These are phyloP conservation scores for Xylaria sp. DNA, from an alignment of 2,329 filamentous ascomycete genomes.

Conservation along the genomic window DNA sequence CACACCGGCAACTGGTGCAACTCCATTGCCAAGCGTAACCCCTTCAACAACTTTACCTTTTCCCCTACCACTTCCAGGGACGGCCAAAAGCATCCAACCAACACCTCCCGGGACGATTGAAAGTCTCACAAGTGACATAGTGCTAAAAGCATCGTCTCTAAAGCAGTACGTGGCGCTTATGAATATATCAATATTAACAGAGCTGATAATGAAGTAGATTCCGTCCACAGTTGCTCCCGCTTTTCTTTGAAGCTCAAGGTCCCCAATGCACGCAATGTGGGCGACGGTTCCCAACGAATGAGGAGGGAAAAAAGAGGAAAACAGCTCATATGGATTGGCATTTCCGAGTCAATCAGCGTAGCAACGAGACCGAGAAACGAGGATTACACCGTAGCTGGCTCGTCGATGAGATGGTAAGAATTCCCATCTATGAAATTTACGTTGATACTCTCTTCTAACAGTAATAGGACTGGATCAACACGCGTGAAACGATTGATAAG, in stretches of 20 bases:
- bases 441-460: conserved; percentile 44
- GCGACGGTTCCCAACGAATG: conserved; percentile 81
- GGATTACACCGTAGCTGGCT: conserved; percentile 96
- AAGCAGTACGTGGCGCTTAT: conserved; percentile 69
- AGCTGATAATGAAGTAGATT: conserved; percentile 60
- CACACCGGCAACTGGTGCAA: conserved; percentile 39
- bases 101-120: conserved; percentile 48
- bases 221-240: conserved; percentile 76
- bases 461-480: conserved; percentile 85
- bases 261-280: conserved; percentile 93
- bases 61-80: conserved; percentile 52
- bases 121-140: conserved; percentile 59
- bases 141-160: conserved; percentile 73
- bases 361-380: conserved; percentile 84
- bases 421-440: conserved; percentile 7
- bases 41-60: conserved; percentile 49
- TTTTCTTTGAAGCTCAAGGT: conserved; percentile 82
- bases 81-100: conserved; percentile 45
- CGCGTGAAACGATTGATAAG: conserved; percentile 80
- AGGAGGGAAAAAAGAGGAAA: conserved; percentile 85
- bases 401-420: conserved; percentile 81
- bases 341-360: conserved; percentile 90
- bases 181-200: conserved; percentile 21
- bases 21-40: conserved; percentile 54
- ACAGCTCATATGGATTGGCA: conserved; percentile 97